These are phyloP conservation scores for Wallacemonas collosoma DNA, from an alignment of 208 protist species.

Conservation along the genomic window DNA sequence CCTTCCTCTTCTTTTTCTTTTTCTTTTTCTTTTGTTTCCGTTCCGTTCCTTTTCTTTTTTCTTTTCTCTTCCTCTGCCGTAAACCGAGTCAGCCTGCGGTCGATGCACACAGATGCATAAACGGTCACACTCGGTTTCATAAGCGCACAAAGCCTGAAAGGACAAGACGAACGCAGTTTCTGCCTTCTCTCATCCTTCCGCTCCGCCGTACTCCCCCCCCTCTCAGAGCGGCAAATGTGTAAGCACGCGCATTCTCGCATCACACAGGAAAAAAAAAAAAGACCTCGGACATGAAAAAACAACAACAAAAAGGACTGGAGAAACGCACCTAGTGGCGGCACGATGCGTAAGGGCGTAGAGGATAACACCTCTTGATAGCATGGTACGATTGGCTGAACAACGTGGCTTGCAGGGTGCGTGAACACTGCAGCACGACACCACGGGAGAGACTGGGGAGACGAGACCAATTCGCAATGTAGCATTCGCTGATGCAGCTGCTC, in stretches of 20 bases:
- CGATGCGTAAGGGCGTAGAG: too few relatives aligned
- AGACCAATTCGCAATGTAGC: too few relatives aligned
- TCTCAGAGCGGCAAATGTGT: too few relatives aligned
- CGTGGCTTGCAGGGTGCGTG: too few relatives aligned
- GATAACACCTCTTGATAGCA: too few relatives aligned
- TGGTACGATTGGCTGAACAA: too few relatives aligned
- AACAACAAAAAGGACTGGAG: neutral
- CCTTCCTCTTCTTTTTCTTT: neutral
- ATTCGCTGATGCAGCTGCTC: too few relatives aligned
- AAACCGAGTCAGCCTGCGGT: neutral
- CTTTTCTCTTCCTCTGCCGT: constrained; percentile 17
- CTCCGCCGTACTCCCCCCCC: neutral
- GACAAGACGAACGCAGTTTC: too few relatives aligned
- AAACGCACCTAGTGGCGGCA: neutral
- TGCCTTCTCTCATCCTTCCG: neutral
- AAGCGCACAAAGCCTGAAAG: too few relatives aligned
- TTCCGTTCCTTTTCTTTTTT: constrained; percentile 3
- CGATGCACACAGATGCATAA: neutral
- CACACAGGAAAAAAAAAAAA: neutral
- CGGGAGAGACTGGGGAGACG: too few relatives aligned
- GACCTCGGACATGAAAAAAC: neutral
- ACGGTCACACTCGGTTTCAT: neutral
- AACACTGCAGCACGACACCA: too few relatives aligned
- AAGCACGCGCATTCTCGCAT: neutral
- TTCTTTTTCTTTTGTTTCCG: constrained; percentile 4